Evolutionary conservation across 176 grass and related monocot species (phyloP), one percentile per base, ranked within the genome.

Genomic region (Olyra latifolia): DNA sequence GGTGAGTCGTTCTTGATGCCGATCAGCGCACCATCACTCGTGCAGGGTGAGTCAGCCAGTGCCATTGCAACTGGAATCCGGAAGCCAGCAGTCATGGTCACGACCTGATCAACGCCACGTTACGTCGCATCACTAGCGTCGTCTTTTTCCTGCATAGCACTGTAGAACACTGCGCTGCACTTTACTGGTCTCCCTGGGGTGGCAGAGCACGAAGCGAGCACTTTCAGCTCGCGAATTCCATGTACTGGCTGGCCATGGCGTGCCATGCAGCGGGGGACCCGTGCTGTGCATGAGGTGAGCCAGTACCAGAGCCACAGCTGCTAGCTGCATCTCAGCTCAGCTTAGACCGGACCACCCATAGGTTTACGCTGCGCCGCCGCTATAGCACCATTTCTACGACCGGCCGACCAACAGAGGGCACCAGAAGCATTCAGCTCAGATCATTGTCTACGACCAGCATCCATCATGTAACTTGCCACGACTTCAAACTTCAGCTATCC

Each of bases 71-170:
- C 28, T 67, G 53, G 71, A 44, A 30, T 40, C 61, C 58, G 23
- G 43, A 60, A 24, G 44, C 20, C n/a, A 39, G 44, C 46, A 14
- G 39, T 55, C 64, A 42, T 54, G 47, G 55, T 65, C 77, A 71
- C 20, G 82, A 77, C 56, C 87, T 55, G 56, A 71, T 82, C 83
- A 76, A 66, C 72, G 41, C 78, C 72, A 85, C 77, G 72, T 40
- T 80, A 75, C 64, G 65, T 85, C 71, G 39, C 74, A 42, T 76
- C 82, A 69, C 71, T 49, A 20, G 28, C 4, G 32, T 60, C 8
- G 38, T 38, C 41, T 74, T 71, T 77, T 40, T 17, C 45, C 59
- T 86, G 50, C 62, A 48, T 71, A 69, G 14, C 25, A 29, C 54
- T 75, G 70, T 56, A 53, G 62, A 30, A 35, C 29, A 61, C 53